Conservation (phyloP, 164 flowering plant genomes). For the Tinospora cordifolia region DNA sequence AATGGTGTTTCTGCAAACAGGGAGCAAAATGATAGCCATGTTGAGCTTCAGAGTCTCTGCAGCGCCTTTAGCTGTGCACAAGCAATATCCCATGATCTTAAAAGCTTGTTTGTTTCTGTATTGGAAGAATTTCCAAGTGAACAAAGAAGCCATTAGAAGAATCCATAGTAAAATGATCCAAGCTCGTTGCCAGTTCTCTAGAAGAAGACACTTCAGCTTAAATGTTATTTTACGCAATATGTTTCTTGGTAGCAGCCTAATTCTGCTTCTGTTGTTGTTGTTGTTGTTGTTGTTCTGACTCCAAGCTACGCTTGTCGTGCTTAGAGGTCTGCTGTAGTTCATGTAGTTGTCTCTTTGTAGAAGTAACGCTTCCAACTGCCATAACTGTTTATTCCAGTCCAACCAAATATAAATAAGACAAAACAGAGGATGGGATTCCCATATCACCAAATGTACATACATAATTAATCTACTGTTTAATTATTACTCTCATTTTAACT, state of each 20-base stretch:
- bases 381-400: constrained; percentile 39
- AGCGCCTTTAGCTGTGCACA: constrained; percentile 85
- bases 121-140: constrained; percentile 72
- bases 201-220: constrained; percentile 26
- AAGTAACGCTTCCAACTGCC: constrained; percentile 87
- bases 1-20: constrained; percentile 79
- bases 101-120: constrained; percentile 62
- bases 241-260: constrained; percentile 24
- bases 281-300: constrained; percentile 29
- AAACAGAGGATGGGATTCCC: no score
- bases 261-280: background rate
- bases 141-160: constrained; percentile 47
- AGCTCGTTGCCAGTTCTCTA: constrained; percentile 80
- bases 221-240: constrained; percentile 24
- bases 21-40: constrained; percentile 85
- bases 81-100: constrained; percentile 80
- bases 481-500: no score
- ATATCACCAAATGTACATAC: no score
- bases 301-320: constrained; percentile 56
- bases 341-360: constrained; percentile 73
- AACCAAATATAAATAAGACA: no score
- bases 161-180: constrained; percentile 75
- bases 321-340: constrained; percentile 77
- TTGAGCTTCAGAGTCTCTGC: constrained; percentile 93
- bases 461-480: no score